Base-by-base conservation (phyloP, 352 stramenopile genomes). In the Hyphochytrium catenoides region DNA sequence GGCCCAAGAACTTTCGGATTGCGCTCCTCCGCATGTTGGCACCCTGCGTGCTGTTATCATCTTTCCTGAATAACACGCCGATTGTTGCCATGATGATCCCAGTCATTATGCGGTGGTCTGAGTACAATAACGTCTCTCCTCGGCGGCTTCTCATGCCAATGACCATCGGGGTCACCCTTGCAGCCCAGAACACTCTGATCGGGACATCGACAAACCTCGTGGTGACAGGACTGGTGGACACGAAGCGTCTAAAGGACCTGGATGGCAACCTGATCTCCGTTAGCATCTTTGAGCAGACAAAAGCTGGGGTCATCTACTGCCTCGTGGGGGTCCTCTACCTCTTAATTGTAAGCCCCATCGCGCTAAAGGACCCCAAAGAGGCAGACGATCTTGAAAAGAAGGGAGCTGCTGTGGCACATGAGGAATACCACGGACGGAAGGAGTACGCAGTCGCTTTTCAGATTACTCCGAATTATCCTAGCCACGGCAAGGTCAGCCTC, bases 41-140 rank as follows among this genome's bases (percentile, higher is more conserved):
- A 0, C 58, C 64, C 11, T 56, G 68, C 44, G 42, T 46, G 5
- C 43, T 70, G 30, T 47, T 70, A 7, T 68, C 52, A 19, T 61
- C 61, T 1, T 77, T 77, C 44, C 38, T 77, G 17, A 77, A 74
- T 41, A 77, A 77, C 38, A 77, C 64, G 19, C 61, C 64, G 0
- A 48, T 74, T 14, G 61, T 73, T 2, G 59, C 57, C n/a, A 54
- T 77, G 2, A 72, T 74, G 61, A 72, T 77, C 16, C 64, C 64
- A 8, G 65, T 77, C 34, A 50, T 72, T 12, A 54, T 64, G 26
- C 46, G 49, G 21, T 77, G 64, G 64, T 44, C 37, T 4, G 57
- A 57, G 31, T 58, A 50, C 31, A 58, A 67, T 18, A 23, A 52
- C n/a, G 43, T 62, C 18, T 47, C 44, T 18, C 15, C 43, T 12